phyloP scores from a whole-genome alignment of 805 yeast species.

The Isabelozyma rhagii region DNA sequence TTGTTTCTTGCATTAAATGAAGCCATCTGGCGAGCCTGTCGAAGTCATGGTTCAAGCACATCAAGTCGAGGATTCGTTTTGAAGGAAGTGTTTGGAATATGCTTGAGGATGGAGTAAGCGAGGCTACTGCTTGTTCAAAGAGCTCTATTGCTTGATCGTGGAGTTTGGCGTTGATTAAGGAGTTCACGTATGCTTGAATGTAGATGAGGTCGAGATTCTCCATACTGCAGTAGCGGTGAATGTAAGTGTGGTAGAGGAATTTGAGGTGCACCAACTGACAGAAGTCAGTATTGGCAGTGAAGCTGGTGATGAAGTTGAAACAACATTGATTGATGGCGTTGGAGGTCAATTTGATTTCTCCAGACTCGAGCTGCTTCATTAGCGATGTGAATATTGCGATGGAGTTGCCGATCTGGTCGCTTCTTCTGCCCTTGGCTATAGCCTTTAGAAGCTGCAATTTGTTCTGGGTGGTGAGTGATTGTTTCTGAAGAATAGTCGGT shows the following conservation, averaged over 20 bases:
- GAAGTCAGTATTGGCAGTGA: constrained; percentile 14
- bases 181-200: constrained; percentile 18
- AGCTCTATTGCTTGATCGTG: constrained; percentile 17
- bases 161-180: constrained; percentile 22
- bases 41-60: constrained; percentile 19
- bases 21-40: constrained; percentile 14
- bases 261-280: constrained; percentile 17
- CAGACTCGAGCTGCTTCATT: constrained; percentile 1
- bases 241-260: constrained; percentile 16
- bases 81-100: constrained; percentile 14
- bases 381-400: neutral
- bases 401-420: neutral
- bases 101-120: neutral
- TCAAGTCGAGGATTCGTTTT: constrained; percentile 9
- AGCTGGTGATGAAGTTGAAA: constrained; percentile 1
- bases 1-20: constrained; percentile 4
- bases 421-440: neutral
- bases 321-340: neutral
- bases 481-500: neutral
- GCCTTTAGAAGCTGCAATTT: neutral
- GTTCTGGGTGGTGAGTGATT: neutral
- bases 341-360: neutral
- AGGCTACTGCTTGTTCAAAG: constrained; percentile 6
- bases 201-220: constrained; percentile 12
- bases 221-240: constrained; percentile 2